Evolutionary conservation across 257 asterid species (phyloP).

Genomic region (Solanum etuberosum): DNA sequence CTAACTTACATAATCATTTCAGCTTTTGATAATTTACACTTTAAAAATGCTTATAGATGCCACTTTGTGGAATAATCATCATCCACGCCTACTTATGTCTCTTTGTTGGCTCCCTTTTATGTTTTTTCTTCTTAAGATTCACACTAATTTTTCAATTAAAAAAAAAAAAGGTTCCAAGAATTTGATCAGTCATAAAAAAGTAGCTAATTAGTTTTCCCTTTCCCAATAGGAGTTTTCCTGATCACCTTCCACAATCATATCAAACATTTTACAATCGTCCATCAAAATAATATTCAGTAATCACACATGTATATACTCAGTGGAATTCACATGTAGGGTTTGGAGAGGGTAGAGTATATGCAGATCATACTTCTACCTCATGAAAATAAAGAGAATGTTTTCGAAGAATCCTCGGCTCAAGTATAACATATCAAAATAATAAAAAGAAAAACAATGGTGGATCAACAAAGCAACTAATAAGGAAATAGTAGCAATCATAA

Average conservation of each 20-base stretch:
- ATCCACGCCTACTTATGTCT: background rate
- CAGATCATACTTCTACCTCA: no score
- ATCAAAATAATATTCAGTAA: background rate
- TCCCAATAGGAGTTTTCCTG: background rate
- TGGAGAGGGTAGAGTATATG: accelerated
- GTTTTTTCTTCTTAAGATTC: background rate
- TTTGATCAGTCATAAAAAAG: background rate
- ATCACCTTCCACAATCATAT: background rate
- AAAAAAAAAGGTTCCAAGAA: background rate
- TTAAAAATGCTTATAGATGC: background rate
- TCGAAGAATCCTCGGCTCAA: accelerated
- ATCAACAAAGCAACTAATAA: background rate
- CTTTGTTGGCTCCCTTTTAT: background rate
- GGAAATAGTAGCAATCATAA: no score
- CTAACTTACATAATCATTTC: no score
- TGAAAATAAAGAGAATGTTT: no score
- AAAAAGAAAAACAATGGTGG: no score
- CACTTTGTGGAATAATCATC: background rate
- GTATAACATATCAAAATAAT: no score
- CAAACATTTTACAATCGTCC: background rate
- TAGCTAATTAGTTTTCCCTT: background rate
- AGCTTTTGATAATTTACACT: background rate
- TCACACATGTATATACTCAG: background rate
- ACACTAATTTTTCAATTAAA: background rate
- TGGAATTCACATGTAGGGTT: no score